These are phyloP conservation scores for Harringtonia lauricola DNA, from an alignment of 2,329 filamentous ascomycete species.

Conservation along the genomic window DNA sequence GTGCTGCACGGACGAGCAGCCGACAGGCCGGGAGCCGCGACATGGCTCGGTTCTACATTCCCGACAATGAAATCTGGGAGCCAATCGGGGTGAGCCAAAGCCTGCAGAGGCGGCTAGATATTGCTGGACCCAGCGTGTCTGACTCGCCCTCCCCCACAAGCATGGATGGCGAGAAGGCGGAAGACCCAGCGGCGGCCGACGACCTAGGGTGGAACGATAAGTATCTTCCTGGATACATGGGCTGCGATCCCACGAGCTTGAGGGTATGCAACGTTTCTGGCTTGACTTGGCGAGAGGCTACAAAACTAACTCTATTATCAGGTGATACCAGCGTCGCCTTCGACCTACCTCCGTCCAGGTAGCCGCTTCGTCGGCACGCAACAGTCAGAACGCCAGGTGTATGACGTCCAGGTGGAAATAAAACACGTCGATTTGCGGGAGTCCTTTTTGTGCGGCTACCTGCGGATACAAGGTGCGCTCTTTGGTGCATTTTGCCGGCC, in stretches of 20 bases:
- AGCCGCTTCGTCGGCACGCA: conserved; percentile 87
- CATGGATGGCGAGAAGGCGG: conserved; percentile 24
- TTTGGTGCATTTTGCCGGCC: neutral
- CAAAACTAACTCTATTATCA: conserved; percentile 21
- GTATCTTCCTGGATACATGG: conserved; percentile 32
- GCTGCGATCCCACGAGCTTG: conserved; percentile 42
- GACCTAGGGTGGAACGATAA: conserved; percentile 18
- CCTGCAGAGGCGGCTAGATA: conserved; percentile 9
- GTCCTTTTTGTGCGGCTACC: conserved; percentile 88
- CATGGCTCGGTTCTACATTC: neutral
- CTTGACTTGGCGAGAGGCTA: neutral
- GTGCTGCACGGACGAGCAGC: neutral
- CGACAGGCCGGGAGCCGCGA: conserved; percentile 10
- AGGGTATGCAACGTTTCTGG: conserved; percentile 31
- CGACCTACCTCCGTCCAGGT: conserved; percentile 75
- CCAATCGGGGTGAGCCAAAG: conserved; percentile 4
- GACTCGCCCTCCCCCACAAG: neutral
- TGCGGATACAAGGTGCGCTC: conserved; percentile 76
- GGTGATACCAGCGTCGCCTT: conserved; percentile 69
- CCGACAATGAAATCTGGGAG: conserved; percentile 12
- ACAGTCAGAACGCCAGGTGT: conserved; percentile 83
- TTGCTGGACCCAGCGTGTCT: conserved; percentile 1
- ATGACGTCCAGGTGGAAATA: conserved; percentile 93
- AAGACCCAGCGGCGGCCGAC: conserved; percentile 19
- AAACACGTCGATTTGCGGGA: conserved; percentile 93